Evolutionary conservation across 106 monocot genomes (phyloP).

Genomic region (Dendrobium nobile): DNA sequence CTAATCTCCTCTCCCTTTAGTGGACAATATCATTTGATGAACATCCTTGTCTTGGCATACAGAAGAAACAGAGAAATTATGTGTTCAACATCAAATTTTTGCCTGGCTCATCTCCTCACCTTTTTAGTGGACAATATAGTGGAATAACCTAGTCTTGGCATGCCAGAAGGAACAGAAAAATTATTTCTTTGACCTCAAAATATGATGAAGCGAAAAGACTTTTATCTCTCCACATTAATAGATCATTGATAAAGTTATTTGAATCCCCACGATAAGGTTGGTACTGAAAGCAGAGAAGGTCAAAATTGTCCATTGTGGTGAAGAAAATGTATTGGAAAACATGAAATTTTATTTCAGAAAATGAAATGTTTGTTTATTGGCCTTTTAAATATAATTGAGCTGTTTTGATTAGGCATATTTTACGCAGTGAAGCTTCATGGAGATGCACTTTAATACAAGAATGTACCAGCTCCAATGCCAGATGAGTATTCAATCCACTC

Average conservation of each 20-base stretch:
- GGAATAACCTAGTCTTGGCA: no score
- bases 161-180: not conserved
- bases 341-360: not conserved
- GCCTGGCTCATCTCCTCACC: no score
- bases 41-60: no score
- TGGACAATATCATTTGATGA: no score
- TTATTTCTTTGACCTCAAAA: not conserved
- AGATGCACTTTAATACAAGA: not conserved
- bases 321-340: not conserved
- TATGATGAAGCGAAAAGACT: not conserved
- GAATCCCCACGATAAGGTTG: no score
- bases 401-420: not conserved
- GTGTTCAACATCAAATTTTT: not conserved
- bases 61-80: not conserved
- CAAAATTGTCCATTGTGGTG: not conserved
- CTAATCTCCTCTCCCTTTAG: no score
- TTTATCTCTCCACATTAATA: not conserved
- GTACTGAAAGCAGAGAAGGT: not conserved
- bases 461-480: slow-evolving; percentile 89
- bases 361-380: not conserved
- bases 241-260: not conserved
- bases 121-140: no score
- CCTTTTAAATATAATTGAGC: not conserved
- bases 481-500: slow-evolving; percentile 89
- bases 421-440: not conserved